phyloP scores from a whole-genome alignment of 768 basidiomycete species.

The Auriscalpium microsporum region DNA sequence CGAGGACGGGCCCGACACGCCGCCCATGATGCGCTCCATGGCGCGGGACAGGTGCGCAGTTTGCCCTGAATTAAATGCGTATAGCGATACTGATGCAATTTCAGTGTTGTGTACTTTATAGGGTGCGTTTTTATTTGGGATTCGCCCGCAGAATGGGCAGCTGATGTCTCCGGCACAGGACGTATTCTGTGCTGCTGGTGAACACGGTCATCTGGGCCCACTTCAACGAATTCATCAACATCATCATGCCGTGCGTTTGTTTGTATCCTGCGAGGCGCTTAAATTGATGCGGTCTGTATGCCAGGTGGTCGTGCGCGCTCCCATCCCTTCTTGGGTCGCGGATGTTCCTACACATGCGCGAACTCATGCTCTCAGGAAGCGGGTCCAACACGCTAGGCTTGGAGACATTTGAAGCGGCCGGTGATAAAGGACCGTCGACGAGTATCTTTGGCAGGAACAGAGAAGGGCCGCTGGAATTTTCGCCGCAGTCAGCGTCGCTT shows the following conservation, averaged over 20 bases:
- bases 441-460: too few relatives aligned
- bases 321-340: slow-evolving; percentile 1
- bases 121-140: neutral
- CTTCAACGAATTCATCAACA: neutral
- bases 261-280: neutral
- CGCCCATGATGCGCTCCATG: neutral
- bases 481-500: too few relatives aligned
- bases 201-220: neutral
- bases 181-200: neutral
- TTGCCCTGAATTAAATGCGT: too few relatives aligned
- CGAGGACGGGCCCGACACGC: neutral
- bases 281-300: neutral
- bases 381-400: too few relatives aligned
- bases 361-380: neutral
- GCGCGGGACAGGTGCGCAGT: neutral
- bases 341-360: neutral
- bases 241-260: neutral
- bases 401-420: too few relatives aligned
- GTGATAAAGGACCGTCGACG: too few relatives aligned
- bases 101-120: neutral
- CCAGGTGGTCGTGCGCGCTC: slow-evolving; percentile 1
- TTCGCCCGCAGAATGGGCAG: neutral
- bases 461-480: too few relatives aligned
- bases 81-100: neutral
- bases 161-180: too few relatives aligned